phyloP scores from a whole-genome alignment of 1,284 basidiomycete species.

The Leccinum variabile region DNA sequence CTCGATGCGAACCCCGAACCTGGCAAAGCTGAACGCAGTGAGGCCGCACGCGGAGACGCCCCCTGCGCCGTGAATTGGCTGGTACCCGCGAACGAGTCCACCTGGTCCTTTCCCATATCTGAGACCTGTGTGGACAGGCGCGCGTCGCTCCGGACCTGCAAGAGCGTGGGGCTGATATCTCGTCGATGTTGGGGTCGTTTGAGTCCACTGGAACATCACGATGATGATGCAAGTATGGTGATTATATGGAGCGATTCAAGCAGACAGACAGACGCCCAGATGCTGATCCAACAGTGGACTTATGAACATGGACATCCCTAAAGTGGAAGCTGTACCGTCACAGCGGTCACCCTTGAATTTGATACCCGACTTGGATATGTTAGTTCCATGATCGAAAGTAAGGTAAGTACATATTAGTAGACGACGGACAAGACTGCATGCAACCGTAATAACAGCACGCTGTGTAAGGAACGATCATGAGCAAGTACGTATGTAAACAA shows the following conservation, averaged over 20 bases:
- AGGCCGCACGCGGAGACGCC: conserved; percentile 56
- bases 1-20: conserved; percentile 37
- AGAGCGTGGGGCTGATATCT: background rate
- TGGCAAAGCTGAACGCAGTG: conserved; percentile 60
- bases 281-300: background rate
- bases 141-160: background rate
- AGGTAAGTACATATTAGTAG: background rate
- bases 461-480: background rate
- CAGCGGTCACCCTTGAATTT: too few species aligned
- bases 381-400: background rate
- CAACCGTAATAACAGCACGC: background rate
- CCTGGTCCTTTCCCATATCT: conserved; percentile 27
- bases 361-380: too few species aligned
- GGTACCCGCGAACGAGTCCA: conserved; percentile 44
- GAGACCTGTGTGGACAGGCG: conserved; percentile 22
- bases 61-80: conserved; percentile 48
- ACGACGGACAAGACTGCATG: background rate
- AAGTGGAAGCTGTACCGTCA: background rate
- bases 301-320: background rate
- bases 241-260: background rate
- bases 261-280: background rate
- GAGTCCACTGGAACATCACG: background rate
- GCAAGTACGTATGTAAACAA: conserved; percentile 1
- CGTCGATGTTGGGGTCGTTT: background rate
- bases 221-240: background rate